A percentile compares a stretch with the other conserved stretches of the same genome.
Evolutionary conservation across 129 eudicot species (phyloP).

Genomic region (Escallonia rubra): DNA sequence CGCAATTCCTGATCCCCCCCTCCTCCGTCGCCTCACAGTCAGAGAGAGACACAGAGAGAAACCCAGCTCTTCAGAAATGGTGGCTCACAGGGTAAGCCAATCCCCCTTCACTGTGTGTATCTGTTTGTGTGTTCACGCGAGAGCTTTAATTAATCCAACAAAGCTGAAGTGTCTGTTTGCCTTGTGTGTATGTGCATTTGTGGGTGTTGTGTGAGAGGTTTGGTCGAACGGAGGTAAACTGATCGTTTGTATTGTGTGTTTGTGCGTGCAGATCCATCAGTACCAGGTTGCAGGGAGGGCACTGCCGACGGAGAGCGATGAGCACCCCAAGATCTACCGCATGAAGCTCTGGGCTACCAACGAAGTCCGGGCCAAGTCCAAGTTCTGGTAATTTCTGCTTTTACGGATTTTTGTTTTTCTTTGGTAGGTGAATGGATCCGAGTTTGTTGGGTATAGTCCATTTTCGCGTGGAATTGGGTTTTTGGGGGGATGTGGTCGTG

Average conservation of each 20-base stretch:
- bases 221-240: background rate
- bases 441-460: background rate
- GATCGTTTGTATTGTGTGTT: background rate
- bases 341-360: background rate
- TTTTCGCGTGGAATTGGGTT: background rate
- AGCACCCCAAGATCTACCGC: background rate
- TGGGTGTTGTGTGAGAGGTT: background rate
- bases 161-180: background rate
- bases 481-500: background rate
- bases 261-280: background rate
- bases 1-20: too few relatives aligned
- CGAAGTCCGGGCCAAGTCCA: slow-evolving; percentile 6
- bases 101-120: background rate
- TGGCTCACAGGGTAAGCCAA: background rate
- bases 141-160: background rate
- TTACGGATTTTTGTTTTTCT: background rate
- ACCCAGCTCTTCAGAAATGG: slow-evolving; percentile 4
- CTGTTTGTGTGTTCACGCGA: background rate
- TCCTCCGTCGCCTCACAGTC: background rate
- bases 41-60: background rate
- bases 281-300: slow-evolving; percentile 2
- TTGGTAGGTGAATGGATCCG: background rate
- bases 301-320: background rate
- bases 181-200: background rate
- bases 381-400: background rate